Evolutionary conservation across 352 stramenopile genomes (phyloP).

Genomic region (Pythium myriotylum): DNA sequence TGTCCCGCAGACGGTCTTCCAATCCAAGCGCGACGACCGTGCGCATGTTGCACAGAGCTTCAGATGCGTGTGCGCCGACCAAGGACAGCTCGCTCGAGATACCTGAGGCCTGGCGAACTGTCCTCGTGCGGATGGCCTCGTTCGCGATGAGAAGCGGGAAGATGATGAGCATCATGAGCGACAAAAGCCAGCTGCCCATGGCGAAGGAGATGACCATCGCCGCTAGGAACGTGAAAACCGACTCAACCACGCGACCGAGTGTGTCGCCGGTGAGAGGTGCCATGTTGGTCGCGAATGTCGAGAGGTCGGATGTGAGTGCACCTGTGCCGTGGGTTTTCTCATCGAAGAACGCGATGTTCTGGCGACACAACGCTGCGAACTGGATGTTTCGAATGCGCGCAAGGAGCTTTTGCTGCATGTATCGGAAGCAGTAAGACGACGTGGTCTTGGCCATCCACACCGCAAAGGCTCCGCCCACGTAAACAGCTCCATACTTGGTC

Average conservation of each 20-base stretch:
- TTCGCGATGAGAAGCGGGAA: conserved; percentile 55
- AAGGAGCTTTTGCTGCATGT: conserved; percentile 52
- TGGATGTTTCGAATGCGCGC: conserved; percentile 40
- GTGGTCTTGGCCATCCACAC: conserved; percentile 35
- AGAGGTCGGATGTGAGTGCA: conserved; percentile 39
- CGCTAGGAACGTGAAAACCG: conserved; percentile 45
- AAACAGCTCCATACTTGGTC: conserved; percentile 26
- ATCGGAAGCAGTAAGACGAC: conserved; percentile 44
- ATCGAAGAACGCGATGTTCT: conserved; percentile 76
- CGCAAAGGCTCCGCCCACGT: conserved; percentile 33
- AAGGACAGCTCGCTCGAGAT: conserved; percentile 29
- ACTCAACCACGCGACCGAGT: conserved; percentile 39
- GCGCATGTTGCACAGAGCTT: neutral
- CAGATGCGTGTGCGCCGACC: conserved; percentile 14
- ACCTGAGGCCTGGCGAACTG: conserved; percentile 26
- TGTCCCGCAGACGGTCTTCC: neutral
- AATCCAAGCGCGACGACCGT: neutral
- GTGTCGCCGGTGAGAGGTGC: conserved; percentile 46
- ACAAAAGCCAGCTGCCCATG: conserved; percentile 56
- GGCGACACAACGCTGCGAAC: conserved; percentile 36
- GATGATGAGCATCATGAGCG: conserved; percentile 54
- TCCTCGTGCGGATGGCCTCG: conserved; percentile 28
- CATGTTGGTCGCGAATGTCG: conserved; percentile 46
- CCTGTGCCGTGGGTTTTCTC: conserved; percentile 59
- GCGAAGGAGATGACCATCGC: conserved; percentile 57